Evolutionary conservation across 2,329 filamentous ascomycete genomes (phyloP).

Genomic region (Rugonectria rugulosa): DNA sequence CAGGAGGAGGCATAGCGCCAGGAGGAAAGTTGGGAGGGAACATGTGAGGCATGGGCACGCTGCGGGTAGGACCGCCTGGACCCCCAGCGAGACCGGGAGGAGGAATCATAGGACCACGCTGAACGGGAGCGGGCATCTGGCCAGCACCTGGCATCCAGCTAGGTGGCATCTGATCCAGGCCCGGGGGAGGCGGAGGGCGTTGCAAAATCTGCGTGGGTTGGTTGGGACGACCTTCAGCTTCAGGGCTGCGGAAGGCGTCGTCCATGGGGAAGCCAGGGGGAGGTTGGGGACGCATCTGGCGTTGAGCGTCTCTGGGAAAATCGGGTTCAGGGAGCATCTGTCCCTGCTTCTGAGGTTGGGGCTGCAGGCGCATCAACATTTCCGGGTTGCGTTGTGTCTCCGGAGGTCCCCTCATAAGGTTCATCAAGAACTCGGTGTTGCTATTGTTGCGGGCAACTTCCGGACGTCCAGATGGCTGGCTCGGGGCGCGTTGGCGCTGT

Average conservation of each 20-base stretch:
- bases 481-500: conserved; percentile 64
- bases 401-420: conserved; percentile 71
- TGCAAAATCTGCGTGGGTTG: conserved; percentile 71
- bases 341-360: conserved; percentile 42
- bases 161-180: conserved; percentile 67
- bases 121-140: conserved; percentile 53
- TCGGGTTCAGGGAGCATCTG: conserved; percentile 52
- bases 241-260: conserved; percentile 58
- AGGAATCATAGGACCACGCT: conserved; percentile 62
- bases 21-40: conserved; percentile 69
- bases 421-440: conserved; percentile 86
- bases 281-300: conserved; percentile 53
- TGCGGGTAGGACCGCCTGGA: conserved; percentile 41
- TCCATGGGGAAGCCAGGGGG: conserved; percentile 62
- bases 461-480: conserved; percentile 56
- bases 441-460: conserved; percentile 61
- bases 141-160: conserved; percentile 59
- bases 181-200: conserved; percentile 66
- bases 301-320: conserved; percentile 48
- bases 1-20: conserved; percentile 55
- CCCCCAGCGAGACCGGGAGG: conserved; percentile 61
- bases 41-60: conserved; percentile 63
- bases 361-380: conserved; percentile 56
- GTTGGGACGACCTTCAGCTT: conserved; percentile 56
- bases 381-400: conserved; percentile 60